Conservation (phyloP, 2,329 filamentous ascomycete species). For the Sordariomycetes sp. region DNA sequence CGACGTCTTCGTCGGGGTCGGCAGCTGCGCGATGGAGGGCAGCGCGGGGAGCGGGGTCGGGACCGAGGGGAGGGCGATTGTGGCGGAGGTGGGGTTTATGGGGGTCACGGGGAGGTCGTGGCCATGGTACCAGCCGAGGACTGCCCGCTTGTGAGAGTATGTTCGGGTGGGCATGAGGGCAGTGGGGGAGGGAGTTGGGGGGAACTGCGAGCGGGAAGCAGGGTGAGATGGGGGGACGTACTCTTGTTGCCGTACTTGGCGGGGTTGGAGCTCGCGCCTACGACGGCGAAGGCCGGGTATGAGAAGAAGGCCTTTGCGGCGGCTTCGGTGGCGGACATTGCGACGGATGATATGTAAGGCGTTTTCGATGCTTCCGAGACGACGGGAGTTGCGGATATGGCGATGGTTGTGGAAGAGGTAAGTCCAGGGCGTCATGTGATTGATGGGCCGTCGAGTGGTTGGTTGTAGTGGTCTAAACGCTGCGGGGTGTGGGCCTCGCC, state of each 20-base stretch:
- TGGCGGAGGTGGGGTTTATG: slow-evolving; percentile 60
- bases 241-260: slow-evolving; percentile 83
- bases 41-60: slow-evolving; percentile 45
- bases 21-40: slow-evolving; percentile 50
- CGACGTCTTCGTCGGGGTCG: slow-evolving; percentile 54
- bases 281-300: slow-evolving; percentile 70
- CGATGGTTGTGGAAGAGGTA: too few relatives aligned
- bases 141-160: slow-evolving; percentile 26
- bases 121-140: slow-evolving; percentile 78
- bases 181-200: slow-evolving; percentile 1
- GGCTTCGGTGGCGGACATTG: slow-evolving; percentile 43
- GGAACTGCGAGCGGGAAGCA: background rate
- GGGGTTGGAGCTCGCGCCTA: slow-evolving; percentile 75
- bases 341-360: background rate
- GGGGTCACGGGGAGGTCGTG: slow-evolving; percentile 68
- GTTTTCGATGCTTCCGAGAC: too few relatives aligned
- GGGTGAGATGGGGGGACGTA: slow-evolving; percentile 23
- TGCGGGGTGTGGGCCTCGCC: too few relatives aligned
- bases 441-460: too few relatives aligned
- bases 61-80: slow-evolving; percentile 41
- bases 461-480: too few relatives aligned
- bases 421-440: too few relatives aligned
- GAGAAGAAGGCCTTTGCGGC: slow-evolving; percentile 70
- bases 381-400: too few relatives aligned
- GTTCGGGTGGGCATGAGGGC: background rate